Evolutionary conservation across 1,139 yeast genomes (phyloP).

Genomic region (Taphrina pruni): DNA sequence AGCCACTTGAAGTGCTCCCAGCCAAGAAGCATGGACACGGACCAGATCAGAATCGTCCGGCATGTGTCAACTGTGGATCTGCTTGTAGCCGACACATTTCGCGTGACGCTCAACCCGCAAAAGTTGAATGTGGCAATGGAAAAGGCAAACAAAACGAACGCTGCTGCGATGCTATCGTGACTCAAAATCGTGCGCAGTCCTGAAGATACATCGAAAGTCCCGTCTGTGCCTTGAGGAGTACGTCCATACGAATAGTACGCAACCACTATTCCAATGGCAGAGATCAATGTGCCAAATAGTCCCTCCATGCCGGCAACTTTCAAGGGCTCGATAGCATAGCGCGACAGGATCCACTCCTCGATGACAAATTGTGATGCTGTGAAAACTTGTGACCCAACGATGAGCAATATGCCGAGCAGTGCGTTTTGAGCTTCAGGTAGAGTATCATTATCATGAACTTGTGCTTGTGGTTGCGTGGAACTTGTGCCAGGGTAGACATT

Average conservation of each 20-base stretch:
- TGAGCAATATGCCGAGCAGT: conserved; percentile 63
- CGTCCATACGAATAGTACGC: conserved; percentile 57
- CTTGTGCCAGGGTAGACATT: conserved; percentile 54
- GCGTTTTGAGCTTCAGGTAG: conserved; percentile 8
- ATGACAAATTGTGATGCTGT: conserved; percentile 79
- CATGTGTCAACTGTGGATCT: conserved; percentile 81
- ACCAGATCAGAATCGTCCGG: conserved; percentile 77
- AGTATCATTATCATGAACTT: not conserved
- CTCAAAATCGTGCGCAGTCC: conserved; percentile 60
- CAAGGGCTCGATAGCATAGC: conserved; percentile 64
- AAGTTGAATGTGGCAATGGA: conserved; percentile 72
- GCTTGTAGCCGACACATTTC: conserved; percentile 72
- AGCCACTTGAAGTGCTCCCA: conserved; percentile 73
- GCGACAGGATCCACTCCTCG: conserved; percentile 70
- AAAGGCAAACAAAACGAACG: conserved; percentile 70
- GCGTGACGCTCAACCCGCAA: conserved; percentile 74
- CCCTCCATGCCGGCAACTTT: conserved; percentile 79
- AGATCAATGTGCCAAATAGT: conserved; percentile 63
- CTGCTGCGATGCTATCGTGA: conserved; percentile 55
- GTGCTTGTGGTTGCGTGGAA: conserved; percentile 42
- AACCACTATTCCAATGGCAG: conserved; percentile 57
- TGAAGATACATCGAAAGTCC: conserved; percentile 61
- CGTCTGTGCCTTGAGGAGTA: conserved; percentile 57
- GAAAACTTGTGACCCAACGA: conserved; percentile 67
- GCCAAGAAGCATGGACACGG: conserved; percentile 72